A percentile compares a stretch with the other conserved stretches of the same genome.
Conservation (phyloP, 192 early-diverging fungal species). For the Backusella parvicylindrica region DNA sequence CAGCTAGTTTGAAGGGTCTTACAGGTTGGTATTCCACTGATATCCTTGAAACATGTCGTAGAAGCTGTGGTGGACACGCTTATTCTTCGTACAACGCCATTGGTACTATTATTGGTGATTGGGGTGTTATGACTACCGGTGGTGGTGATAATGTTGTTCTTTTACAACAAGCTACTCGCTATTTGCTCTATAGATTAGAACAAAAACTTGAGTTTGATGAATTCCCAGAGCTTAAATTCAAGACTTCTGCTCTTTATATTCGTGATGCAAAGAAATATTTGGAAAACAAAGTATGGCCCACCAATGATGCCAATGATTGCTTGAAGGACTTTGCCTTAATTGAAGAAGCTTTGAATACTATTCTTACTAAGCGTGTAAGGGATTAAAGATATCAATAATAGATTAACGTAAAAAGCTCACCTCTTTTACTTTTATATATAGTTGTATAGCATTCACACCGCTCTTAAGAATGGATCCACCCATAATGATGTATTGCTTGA, state of each 20-base stretch:
- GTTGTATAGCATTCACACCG: constrained; percentile 15
- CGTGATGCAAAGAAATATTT: constrained; percentile 9
- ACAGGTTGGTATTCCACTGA: constrained; percentile 49
- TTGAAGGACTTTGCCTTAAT: constrained; percentile 7
- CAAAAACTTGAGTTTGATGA: constrained; percentile 21
- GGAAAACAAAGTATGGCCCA: background rate
- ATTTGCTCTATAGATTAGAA: constrained; percentile 31
- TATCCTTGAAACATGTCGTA: constrained; percentile 47
- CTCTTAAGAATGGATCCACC: constrained; percentile 2
- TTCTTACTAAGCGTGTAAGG: constrained; percentile 22
- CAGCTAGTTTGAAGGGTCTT: constrained; percentile 50
- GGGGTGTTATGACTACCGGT: constrained; percentile 60
- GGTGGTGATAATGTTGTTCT: constrained; percentile 48
- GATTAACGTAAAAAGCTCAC: background rate
- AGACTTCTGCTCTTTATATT: constrained; percentile 16
- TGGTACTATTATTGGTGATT: constrained; percentile 53
- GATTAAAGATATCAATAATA: background rate
- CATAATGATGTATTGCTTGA: constrained; percentile 33
- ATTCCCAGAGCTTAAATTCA: constrained; percentile 20
- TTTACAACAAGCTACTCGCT: constrained; percentile 49
- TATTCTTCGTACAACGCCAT: constrained; percentile 69
- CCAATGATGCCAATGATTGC: constrained; percentile 5
- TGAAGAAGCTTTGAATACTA: constrained; percentile 20
- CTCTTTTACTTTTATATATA: background rate
- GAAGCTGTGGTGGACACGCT: constrained; percentile 61